A percentile compares a stretch with the other conserved stretches of the same genome.
phyloP scores from a whole-genome alignment of 208 protist genomes.

The Trypanosoma avium region DNA sequence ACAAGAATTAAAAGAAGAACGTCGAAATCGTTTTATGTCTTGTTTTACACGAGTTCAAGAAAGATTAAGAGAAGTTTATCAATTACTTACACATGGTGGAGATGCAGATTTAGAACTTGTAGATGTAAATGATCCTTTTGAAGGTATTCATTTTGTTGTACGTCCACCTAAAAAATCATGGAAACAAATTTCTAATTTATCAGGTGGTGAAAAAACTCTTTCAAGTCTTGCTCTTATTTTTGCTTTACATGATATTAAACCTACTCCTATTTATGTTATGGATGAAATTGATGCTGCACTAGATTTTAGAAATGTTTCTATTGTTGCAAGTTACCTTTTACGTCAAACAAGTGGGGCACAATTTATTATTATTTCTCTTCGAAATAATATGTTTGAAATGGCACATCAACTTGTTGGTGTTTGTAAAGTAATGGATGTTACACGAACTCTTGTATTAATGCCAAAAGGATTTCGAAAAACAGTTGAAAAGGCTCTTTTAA shows the following conservation, averaged over 20 bases:
- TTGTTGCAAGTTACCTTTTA: slow-evolving; percentile 99
- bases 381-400: slow-evolving; percentile 98
- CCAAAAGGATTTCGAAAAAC: slow-evolving; percentile 76
- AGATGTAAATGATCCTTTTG: slow-evolving; percentile 98
- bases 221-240: slow-evolving; percentile 99
- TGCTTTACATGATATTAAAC: slow-evolving; percentile 99
- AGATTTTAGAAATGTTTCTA: slow-evolving; percentile 99
- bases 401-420: slow-evolving; percentile 99
- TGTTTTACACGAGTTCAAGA: slow-evolving; percentile 97
- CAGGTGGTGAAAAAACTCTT: slow-evolving; percentile 99
- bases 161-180: slow-evolving; percentile 99
- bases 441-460: slow-evolving; percentile 96
- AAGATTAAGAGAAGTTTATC: slow-evolving; percentile 99
- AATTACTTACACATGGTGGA: slow-evolving; percentile 99
- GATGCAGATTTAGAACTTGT: slow-evolving; percentile 99
- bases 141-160: slow-evolving; percentile 98
- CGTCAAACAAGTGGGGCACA: slow-evolving; percentile 98
- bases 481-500: slow-evolving; percentile 29
- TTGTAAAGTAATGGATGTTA: slow-evolving; percentile 99
- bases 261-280: slow-evolving; percentile 99
- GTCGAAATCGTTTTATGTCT: slow-evolving; percentile 97
- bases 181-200: slow-evolving; percentile 99
- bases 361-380: slow-evolving; percentile 99
- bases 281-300: slow-evolving; percentile 99
- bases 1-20: slow-evolving; percentile 67